Evolutionary conservation across 164 flowering plant species (phyloP), one percentile per base, ranked within the genome.

Genomic region (Chimonanthus praecox): DNA sequence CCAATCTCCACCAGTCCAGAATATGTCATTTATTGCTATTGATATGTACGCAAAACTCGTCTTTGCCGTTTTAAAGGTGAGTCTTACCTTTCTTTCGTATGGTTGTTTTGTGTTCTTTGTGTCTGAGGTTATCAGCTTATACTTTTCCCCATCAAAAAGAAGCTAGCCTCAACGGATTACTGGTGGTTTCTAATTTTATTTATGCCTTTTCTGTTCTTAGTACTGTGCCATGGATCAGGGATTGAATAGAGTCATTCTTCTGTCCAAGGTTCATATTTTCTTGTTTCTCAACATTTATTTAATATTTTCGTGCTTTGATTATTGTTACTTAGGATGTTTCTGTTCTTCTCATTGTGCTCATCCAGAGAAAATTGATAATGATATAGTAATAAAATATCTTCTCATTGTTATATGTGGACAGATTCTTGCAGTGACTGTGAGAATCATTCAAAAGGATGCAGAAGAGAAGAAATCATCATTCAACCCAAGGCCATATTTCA

Each of bases 401-500:
- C 45, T 58, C 21, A 58, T 45, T 51, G 10, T 64, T 16, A 3
- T 47, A n/a, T 45, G 54, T 71, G 48, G 51, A 58, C 82, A 82
- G 99, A 88, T 95, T 75, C 79, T 96, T 65, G 72, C 88, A 15
- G 91, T 94, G 13, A 87, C 93, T 47, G 96, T 94, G 70, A 86
- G 85, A 77, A 81, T 81, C 68, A 88, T 96, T 67, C 97, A 86
- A 70, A 82, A 85, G 82, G 97, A 94, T 80, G 91, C 92, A 5
- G 98, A 96, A 71, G 98, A 92, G 71, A 96, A 88, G 84, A 92
- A 86, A 76, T 48, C 79, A 43, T 81, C 89, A 67, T 92, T 96
- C 71, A 90, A 90, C 80, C 92, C 99, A 0, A 92, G 97, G 75
- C 97, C 98, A 33, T 92, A 89, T 81, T 96, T 89, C 71, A 84